Base-by-base conservation (phyloP, 768 basidiomycete genomes). In the Chalciporus sphaerocephalus region DNA sequence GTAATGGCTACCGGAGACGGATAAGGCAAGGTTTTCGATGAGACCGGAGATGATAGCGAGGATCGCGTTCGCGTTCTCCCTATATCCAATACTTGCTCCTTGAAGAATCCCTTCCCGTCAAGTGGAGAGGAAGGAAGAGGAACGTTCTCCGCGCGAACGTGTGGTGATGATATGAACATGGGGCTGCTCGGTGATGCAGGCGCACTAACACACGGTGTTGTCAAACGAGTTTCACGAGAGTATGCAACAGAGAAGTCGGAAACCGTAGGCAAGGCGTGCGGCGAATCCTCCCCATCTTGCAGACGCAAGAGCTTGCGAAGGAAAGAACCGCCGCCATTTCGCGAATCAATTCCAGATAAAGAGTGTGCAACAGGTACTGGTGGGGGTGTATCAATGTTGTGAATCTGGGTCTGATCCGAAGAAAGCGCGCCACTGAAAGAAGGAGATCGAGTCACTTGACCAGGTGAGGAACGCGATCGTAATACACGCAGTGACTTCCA, bases 381-480 rank as follows among this genome's bases (percentile, higher is more conserved):
- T 27, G 9, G 9, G 27, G 30, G 30, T 32, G 30, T 13, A n/a
- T 32, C 15, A 7, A n/a, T 32, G 5, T 32, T n/a, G 15, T 32
- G 30, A 9, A n/a, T 2, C 30, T 32, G 30, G n/a, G 15, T 32
- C n/a, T 32, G 30, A 8, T 32, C 30, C 13, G n/a, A 66, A 4
- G 64, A 64, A 48, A 66, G 58, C 7, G 65, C 66, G 35, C 63
- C 66, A 0, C 65, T 66, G 50, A 64, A 64, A 0, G 62, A 64
- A 17, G 64, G 59, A 0, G 66, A 55, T 41, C 59, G 64, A 3
- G 62, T 66, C 1, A 64, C 59, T 35, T 59, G 48, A 13, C 48
- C 58, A 0, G 64, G 66, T 0, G 64, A 66, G 0, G 62, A 64
- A 9, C 62, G 62, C 0, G 64, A 64, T 8, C 64, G 57, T 37